A percentile compares a stretch with the other conserved stretches of the same genome.
Conservation (phyloP, 176 grass and related monocot species). For the Carex littledalei region DNA sequence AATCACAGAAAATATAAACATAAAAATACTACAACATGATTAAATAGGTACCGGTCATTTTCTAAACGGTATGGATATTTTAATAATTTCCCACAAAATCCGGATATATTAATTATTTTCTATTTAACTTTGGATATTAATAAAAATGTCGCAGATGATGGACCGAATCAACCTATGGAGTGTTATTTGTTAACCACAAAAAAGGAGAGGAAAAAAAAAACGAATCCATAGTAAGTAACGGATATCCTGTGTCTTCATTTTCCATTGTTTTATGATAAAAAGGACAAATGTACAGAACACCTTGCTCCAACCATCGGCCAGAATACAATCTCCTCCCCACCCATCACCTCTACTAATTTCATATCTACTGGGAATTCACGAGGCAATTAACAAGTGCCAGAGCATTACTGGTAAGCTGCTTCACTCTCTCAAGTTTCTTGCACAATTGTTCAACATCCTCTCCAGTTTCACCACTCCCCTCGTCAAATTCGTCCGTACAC, state of each 20-base stretch:
- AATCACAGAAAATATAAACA: too few relatives aligned
- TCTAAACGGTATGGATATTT: too few relatives aligned
- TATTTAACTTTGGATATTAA: too few relatives aligned
- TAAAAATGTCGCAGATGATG: neutral
- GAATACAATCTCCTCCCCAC: too few relatives aligned
- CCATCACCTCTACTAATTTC: neutral
- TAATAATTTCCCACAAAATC: too few relatives aligned
- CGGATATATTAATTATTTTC: too few relatives aligned
- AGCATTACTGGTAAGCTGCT: constrained; percentile 48
- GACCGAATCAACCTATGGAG: neutral
- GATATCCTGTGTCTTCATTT: neutral
- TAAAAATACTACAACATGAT: too few relatives aligned
- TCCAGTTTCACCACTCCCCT: neutral
- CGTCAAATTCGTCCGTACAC: constrained; percentile 37
- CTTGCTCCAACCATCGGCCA: neutral
- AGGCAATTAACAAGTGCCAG: constrained; percentile 48
- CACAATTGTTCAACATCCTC: constrained; percentile 3
- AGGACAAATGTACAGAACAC: neutral
- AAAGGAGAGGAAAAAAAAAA: too few relatives aligned
- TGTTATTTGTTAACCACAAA: too few relatives aligned
- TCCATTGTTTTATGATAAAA: neutral
- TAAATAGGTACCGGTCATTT: too few relatives aligned
- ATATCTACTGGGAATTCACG: neutral
- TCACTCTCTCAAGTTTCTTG: neutral
- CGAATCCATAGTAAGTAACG: neutral